Evolutionary conservation across 225 moss, liverwort and hornwort genomes (phyloP).

Genomic region (Climacium dendroides): DNA sequence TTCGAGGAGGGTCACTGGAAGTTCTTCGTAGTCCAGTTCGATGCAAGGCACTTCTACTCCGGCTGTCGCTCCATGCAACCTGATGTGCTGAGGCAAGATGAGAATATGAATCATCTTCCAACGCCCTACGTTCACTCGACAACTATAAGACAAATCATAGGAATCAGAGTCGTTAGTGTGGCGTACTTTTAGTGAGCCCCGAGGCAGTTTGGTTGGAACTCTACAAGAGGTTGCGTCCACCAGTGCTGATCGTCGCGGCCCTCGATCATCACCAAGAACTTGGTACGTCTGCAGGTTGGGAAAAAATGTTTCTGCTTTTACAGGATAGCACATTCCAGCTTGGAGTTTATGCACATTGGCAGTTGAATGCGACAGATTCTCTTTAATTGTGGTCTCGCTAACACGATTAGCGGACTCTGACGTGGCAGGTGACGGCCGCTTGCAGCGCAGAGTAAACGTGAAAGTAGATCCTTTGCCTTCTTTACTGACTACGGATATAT

Average conservation of each 20-base stretch:
- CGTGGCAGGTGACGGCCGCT: not conserved
- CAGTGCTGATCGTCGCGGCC: constrained; percentile 1
- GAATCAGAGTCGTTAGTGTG: constrained; percentile 1
- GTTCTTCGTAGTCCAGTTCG: constrained; percentile 31
- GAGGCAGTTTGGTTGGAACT: constrained; percentile 17
- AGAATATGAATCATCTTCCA: constrained; percentile 8
- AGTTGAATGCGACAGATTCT: constrained; percentile 31
- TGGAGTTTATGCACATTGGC: constrained; percentile 44
- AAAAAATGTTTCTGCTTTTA: not conserved
- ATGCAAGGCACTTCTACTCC: not conserved
- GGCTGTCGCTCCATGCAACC: constrained; percentile 18
- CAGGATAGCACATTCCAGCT: constrained; percentile 44
- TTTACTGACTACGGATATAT: constrained; percentile 25
- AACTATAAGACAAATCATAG: not conserved
- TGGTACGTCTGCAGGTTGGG: constrained; percentile 6
- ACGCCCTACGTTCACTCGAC: constrained; percentile 1
- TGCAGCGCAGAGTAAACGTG: constrained; percentile 44
- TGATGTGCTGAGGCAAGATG: constrained; percentile 20
- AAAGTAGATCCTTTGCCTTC: constrained; percentile 39
- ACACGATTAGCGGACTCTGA: constrained; percentile 4
- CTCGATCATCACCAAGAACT: constrained; percentile 15
- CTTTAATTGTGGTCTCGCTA: constrained; percentile 29
- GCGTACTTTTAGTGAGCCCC: constrained; percentile 20
- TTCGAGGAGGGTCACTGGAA: constrained; percentile 35
- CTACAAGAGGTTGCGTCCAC: not conserved